Percentiles rank a stretch among this genome's conserved stretches.
Evolutionary conservation across 352 stramenopile species (phyloP).

Genomic region (Sclerospora graminicola): DNA sequence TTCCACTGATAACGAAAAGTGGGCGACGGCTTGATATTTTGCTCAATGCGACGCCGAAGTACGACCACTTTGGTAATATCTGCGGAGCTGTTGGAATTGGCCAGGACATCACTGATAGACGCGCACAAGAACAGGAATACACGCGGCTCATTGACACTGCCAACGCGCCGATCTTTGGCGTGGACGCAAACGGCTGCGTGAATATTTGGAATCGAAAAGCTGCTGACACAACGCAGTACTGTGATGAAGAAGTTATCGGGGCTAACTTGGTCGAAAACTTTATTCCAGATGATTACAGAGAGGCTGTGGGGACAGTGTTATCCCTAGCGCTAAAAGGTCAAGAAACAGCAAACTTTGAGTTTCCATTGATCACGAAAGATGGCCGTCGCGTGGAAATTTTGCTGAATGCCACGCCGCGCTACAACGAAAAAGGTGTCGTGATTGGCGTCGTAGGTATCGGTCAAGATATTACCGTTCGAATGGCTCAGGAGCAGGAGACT

Average conservation of each 20-base stretch:
- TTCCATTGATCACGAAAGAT: conserved; percentile 44
- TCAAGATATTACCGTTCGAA: conserved; percentile 49
- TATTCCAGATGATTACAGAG: conserved; percentile 48
- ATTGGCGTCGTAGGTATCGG: conserved; percentile 55
- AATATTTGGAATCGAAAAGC: conserved; percentile 83
- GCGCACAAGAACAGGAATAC: conserved; percentile 69
- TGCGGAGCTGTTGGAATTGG: conserved; percentile 53
- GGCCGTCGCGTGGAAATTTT: conserved; percentile 35
- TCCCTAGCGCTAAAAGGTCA: conserved; percentile 44
- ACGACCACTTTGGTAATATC: conserved; percentile 48
- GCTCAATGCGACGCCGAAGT: conserved; percentile 47
- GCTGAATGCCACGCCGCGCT: conserved; percentile 41
- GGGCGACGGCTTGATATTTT: conserved; percentile 41
- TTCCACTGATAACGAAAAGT: conserved; percentile 56
- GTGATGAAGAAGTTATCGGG: conserved; percentile 50
- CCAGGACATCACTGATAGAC: conserved; percentile 57
- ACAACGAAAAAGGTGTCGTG: conserved; percentile 43
- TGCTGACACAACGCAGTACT: conserved; percentile 69
- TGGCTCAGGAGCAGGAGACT: conserved; percentile 64
- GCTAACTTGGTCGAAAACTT: conserved; percentile 69
- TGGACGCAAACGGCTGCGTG: conserved; percentile 51
- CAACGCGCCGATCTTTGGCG: conserved; percentile 77
- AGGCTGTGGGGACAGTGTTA: conserved; percentile 40
- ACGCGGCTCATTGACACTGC: conserved; percentile 77
- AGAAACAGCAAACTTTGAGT: conserved; percentile 53